These are phyloP conservation scores for Martensiomyces pterosporus DNA, from an alignment of 192 early-diverging fungal genomes.

Conservation along the genomic window DNA sequence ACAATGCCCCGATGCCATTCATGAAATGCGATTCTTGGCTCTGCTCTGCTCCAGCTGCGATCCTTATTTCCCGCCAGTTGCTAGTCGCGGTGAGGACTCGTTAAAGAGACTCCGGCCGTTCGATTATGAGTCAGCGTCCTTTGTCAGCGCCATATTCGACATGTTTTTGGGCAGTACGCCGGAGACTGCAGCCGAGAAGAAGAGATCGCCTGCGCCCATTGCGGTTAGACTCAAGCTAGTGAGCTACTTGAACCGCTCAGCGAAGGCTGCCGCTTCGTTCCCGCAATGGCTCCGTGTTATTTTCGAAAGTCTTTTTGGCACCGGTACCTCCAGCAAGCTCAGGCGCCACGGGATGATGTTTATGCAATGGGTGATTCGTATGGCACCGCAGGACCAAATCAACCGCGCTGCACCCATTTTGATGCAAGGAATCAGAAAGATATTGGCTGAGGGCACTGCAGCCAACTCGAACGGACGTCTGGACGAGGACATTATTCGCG, in stretches of 20 bases:
- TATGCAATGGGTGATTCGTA: conserved; percentile 84
- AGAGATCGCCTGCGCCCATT: conserved; percentile 16
- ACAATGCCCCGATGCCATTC: conserved; percentile 27
- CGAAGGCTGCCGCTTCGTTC: conserved; percentile 61
- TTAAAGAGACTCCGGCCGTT: conserved; percentile 65
- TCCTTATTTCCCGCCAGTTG: conserved; percentile 62
- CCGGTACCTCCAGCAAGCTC: conserved; percentile 58
- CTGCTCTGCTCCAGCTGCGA: conserved; percentile 54
- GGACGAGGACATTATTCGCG: conserved; percentile 65
- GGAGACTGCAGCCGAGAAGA: conserved; percentile 5
- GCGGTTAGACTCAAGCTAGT: conserved; percentile 29
- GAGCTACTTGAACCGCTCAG: conserved; percentile 53
- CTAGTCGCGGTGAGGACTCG: conserved; percentile 71
- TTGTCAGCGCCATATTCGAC: conserved; percentile 53
- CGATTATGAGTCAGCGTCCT: conserved; percentile 61
- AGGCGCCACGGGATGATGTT: conserved; percentile 73
- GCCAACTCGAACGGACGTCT: conserved; percentile 6
- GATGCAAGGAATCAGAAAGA: conserved; percentile 65
- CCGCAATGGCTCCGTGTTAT: conserved; percentile 67
- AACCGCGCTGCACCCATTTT: conserved; percentile 62
- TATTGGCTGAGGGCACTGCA: conserved; percentile 7
- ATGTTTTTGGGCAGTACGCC: conserved; percentile 59
- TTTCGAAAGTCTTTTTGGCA: conserved; percentile 79
- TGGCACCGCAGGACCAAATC: conserved; percentile 56
- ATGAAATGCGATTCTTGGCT: conserved; percentile 51